Conservation (phyloP, 2,329 filamentous ascomycete genomes). For the Diplodia seriata region DNA sequence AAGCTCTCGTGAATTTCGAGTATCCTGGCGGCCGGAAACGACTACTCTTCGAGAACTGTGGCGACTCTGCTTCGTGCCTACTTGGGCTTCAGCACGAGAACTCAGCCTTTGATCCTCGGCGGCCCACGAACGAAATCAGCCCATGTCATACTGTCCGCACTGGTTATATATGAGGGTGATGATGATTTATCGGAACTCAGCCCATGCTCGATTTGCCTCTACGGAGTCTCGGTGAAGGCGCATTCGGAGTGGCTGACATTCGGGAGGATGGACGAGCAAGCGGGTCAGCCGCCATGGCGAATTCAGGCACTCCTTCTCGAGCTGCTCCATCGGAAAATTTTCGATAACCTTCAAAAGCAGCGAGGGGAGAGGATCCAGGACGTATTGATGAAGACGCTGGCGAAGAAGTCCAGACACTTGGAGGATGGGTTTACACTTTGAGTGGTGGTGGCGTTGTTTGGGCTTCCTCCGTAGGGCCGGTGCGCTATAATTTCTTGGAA, state of each 20-base stretch:
- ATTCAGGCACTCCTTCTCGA: background rate
- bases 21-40: background rate
- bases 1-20: background rate
- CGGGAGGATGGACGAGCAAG: background rate
- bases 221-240: background rate
- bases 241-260: background rate
- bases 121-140: too few species aligned
- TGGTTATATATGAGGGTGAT: background rate
- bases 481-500: background rate
- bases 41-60: background rate
- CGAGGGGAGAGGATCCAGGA: background rate
- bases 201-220: background rate
- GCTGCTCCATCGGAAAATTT: background rate
- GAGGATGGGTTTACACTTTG: too few species aligned
- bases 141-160: background rate
- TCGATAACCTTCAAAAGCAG: background rate
- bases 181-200: background rate
- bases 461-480: background rate
- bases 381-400: background rate
- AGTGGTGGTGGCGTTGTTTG: too few species aligned
- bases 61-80: background rate
- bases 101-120: too few species aligned
- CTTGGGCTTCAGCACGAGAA: too few species aligned
- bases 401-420: too few species aligned
- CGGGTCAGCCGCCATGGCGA: background rate